Evolutionary conservation across 768 basidiomycete genomes (phyloP).

Genomic region (Tricholoma flavovirens): DNA sequence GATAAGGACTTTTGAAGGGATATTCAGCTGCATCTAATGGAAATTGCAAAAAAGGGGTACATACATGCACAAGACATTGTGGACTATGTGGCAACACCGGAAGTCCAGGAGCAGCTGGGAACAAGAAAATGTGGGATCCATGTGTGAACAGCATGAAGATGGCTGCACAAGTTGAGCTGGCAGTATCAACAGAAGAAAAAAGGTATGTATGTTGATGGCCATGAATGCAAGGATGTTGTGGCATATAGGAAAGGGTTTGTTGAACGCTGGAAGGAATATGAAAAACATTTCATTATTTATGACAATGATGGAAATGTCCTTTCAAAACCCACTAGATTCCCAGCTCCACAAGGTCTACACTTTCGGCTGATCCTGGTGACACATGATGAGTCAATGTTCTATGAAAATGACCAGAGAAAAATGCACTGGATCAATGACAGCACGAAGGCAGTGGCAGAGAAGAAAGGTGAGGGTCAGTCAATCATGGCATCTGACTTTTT

Average conservation of each 20-base stretch:
- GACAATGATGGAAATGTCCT: conserved; percentile 1
- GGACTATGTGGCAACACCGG: conserved; percentile 19
- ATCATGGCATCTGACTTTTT: conserved; percentile 5
- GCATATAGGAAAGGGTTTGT: neutral
- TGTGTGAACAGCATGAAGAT: conserved; percentile 10
- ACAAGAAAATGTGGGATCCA: conserved; percentile 12
- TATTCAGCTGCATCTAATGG: conserved; percentile 24
- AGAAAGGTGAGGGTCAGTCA: conserved; percentile 2
- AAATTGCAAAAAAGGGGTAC: conserved; percentile 19
- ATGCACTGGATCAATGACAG: neutral
- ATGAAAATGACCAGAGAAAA: neutral
- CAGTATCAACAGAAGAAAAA: conserved; percentile 15
- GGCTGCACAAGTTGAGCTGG: conserved; percentile 28
- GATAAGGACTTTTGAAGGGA: conserved; percentile 25
- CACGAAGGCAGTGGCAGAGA: conserved; percentile 1
- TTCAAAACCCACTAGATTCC: neutral
- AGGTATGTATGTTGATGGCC: neutral
- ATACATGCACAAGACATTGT: conserved; percentile 26
- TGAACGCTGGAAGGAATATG: neutral
- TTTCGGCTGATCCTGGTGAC: neutral
- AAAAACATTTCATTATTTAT: neutral
- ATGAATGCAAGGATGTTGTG: neutral
- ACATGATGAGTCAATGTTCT: conserved; percentile 1
- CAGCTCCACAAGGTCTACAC: neutral
- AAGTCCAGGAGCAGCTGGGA: conserved; percentile 16